Conservation (phyloP, 306 rosid species). For the Inga oerstediana region DNA sequence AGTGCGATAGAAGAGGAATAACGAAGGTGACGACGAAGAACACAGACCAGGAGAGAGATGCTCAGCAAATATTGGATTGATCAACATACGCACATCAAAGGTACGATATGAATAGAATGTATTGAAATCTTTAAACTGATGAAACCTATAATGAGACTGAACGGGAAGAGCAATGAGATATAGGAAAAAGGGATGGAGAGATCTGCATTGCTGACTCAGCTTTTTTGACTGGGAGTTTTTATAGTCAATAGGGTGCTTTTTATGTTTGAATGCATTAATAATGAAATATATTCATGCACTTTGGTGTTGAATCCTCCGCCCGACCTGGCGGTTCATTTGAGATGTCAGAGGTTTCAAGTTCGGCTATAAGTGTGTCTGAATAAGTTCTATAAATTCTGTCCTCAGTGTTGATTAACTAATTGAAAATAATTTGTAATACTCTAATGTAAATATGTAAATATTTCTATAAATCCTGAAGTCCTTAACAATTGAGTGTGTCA, state of each 20-base stretch:
- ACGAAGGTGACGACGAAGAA: constrained; percentile 56
- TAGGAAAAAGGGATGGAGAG: neutral
- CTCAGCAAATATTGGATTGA: constrained; percentile 55
- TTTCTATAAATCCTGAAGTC: too few relatives aligned
- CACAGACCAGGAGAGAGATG: constrained; percentile 63
- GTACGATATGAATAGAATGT: constrained; percentile 31
- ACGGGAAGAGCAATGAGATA: neutral
- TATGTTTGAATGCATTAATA: neutral
- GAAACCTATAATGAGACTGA: neutral
- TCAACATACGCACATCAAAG: constrained; percentile 70
- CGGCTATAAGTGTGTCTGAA: too few relatives aligned
- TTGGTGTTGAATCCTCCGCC: too few relatives aligned
- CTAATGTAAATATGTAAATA: too few relatives aligned
- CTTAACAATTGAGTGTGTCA: too few relatives aligned
- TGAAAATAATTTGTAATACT: too few relatives aligned
- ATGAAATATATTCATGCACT: neutral
- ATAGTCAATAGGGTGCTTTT: neutral
- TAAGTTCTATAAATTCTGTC: too few relatives aligned
- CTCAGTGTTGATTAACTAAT: too few relatives aligned
- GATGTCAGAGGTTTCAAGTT: too few relatives aligned
- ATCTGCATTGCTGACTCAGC: neutral
- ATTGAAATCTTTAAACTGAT: constrained; percentile 15
- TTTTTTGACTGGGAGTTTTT: neutral
- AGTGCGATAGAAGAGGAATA: constrained; percentile 66
- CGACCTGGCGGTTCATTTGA: too few relatives aligned